Conservation (phyloP, 2,329 filamentous ascomycete genomes). For the Diaporthe batatas region DNA sequence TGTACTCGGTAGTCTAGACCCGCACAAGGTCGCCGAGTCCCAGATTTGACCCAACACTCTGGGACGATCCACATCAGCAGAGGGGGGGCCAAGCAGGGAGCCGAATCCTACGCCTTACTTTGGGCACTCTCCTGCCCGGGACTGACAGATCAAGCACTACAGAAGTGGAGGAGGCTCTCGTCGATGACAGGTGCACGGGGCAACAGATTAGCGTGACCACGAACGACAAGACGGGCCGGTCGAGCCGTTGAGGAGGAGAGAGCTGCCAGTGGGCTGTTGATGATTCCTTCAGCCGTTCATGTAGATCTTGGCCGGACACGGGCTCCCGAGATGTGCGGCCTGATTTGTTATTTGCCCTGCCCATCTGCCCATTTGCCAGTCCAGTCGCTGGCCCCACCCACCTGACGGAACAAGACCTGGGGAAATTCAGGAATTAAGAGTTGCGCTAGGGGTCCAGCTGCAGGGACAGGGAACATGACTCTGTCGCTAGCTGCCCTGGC, state of each 20-base stretch:
- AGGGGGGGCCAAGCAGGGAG: background rate
- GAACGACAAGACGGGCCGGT: slow-evolving; percentile 14
- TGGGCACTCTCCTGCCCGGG: background rate
- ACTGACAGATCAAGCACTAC: slow-evolving; percentile 8
- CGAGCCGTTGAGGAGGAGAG: slow-evolving; percentile 6
- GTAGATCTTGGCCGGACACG: background rate
- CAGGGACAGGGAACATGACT: slow-evolving; percentile 30
- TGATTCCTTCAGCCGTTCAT: background rate
- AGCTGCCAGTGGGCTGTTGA: background rate
- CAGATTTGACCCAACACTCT: slow-evolving; percentile 20
- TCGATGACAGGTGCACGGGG: too few relatives aligned
- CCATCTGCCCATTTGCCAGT: too few relatives aligned
- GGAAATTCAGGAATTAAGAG: slow-evolving; percentile 29
- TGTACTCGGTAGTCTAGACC: background rate
- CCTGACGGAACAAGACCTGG: slow-evolving; percentile 11
- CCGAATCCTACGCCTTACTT: background rate
- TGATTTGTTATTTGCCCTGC: background rate
- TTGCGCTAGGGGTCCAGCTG: slow-evolving; percentile 24
- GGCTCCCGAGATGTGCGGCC: background rate
- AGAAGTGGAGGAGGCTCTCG: too few relatives aligned
- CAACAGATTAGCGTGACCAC: background rate
- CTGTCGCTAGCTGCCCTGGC: background rate
- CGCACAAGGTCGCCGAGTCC: background rate
- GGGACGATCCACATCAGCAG: slow-evolving; percentile 22
- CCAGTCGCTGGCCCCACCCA: background rate